Conservation (phyloP, 1,284 basidiomycete genomes). For the Austroboletus novae-zelandiae region DNA sequence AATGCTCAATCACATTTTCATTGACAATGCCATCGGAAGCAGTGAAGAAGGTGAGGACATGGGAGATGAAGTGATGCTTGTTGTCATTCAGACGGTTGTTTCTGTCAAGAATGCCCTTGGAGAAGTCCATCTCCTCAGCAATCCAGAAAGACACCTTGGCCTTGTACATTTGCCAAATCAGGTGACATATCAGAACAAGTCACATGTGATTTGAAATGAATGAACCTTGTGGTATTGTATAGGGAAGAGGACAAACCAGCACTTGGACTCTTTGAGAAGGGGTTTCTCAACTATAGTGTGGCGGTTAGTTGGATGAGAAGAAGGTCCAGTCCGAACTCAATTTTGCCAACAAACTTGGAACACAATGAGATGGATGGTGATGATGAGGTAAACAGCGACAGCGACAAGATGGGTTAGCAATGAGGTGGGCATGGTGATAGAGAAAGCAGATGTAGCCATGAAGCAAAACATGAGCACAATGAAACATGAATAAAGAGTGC, state of each 20-base stretch:
- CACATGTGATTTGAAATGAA: not conserved
- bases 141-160: constrained; percentile 96
- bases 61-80: too few species aligned
- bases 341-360: constrained; percentile 58
- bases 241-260: constrained; percentile 90
- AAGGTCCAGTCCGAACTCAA: constrained; percentile 36
- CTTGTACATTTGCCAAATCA: constrained; percentile 99
- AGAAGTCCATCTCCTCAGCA: constrained; percentile 96
- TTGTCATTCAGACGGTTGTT: too few species aligned
- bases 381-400: constrained; percentile 94
- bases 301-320: not conserved
- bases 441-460: too few species aligned
- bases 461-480: too few species aligned
- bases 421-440: too few species aligned
- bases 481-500: too few species aligned
- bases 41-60: too few species aligned
- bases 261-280: constrained; percentile 75
- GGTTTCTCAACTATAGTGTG: constrained; percentile 73
- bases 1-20: constrained; percentile 94
- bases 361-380: too few species aligned
- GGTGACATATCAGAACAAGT: not conserved
- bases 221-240: constrained; percentile 90
- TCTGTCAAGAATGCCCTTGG: too few species aligned
- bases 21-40: constrained; percentile 98
- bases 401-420: too few species aligned